These are phyloP conservation scores for Colletotrichum lindemuthianum DNA, from an alignment of 2,329 filamentous ascomycete genomes.

Conservation along the genomic window DNA sequence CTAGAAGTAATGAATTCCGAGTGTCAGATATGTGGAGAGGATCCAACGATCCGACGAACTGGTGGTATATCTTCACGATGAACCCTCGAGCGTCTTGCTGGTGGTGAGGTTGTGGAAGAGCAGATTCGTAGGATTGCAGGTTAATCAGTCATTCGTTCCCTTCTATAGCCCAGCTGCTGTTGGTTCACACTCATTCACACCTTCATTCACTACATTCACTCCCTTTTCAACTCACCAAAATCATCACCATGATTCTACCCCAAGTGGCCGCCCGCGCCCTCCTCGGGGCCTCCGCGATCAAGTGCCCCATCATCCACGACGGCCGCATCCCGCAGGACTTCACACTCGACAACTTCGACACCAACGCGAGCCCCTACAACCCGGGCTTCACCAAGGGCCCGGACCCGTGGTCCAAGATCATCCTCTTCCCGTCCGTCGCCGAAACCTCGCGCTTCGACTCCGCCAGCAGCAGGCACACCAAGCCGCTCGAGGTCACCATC, in stretches of 20 bases:
- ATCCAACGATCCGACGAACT: not conserved
- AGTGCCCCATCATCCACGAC: conserved; percentile 55
- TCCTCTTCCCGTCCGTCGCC: conserved; percentile 55
- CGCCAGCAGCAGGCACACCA: conserved; percentile 42
- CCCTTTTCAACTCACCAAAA: not conserved
- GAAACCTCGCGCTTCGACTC: conserved; percentile 52
- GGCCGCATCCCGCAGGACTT: conserved; percentile 54
- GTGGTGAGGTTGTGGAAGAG: not conserved
- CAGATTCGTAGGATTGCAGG: not conserved
- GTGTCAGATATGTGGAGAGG: conserved; percentile 7
- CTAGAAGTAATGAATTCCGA: not conserved
- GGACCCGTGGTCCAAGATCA: conserved; percentile 59
- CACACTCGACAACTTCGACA: conserved; percentile 53
- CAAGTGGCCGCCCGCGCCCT: conserved; percentile 14
- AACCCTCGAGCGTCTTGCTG: not conserved
- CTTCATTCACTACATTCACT: conserved; percentile 11
- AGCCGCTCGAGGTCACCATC: conserved; percentile 63
- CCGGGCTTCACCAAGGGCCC: conserved; percentile 62
- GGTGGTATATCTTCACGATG: not conserved
- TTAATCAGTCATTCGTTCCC: conserved; percentile 8
- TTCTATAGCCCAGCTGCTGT: too few species aligned
- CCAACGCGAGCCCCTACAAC: conserved; percentile 56
- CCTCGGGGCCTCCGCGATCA: conserved; percentile 32
- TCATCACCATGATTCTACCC: conserved; percentile 18
- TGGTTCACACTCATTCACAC: not conserved